Evolutionary conservation across 148 eudicot genomes (phyloP), one percentile per base, ranked within the genome.

Genomic region (Chenopodium suecicum): DNA sequence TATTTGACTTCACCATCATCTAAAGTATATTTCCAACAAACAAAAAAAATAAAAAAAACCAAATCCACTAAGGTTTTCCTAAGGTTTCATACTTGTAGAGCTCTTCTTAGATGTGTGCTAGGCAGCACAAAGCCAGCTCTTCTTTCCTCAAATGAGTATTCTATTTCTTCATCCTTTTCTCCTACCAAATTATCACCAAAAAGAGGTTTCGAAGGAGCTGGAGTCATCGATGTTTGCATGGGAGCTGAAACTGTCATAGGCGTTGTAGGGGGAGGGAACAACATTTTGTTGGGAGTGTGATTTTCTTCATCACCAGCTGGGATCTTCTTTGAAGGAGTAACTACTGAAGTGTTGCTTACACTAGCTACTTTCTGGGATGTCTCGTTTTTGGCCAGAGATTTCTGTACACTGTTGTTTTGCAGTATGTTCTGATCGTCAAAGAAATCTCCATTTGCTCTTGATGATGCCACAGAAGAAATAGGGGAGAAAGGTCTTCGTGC

Each of bases 121-220:
- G 91, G 91, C 81, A 89, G 79, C 84, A 88, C 90, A 83, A 94
- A 95, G 10, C 97, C 98, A 68, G 87, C 87, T 85, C 87, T 78
- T 76, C 82, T 73, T 78, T 96, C 99, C 84, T 96, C 99, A 50
- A 96, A 94, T 1, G 99, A 96, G 86, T 94, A 91, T 27, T 96
- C 99, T 44, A 90, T 82, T 46, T 81, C 87, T 37, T 81, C 82
- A 3, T 9, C 12, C 29, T 9, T 74, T 23, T 81, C 84, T 66
- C 69, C 84, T n/a, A 74, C 82, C 13, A 34, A 47, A 66, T 71
- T 37, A 73, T 79, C 81, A 72, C 83, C 77, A 48, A 58, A 77
- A 4, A 66, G 60, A 17, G 76, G 74, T 32, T 29, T 74, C 20
- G 31, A 1, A 52, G 79, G 32, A 31, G 79, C 84, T 46, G 87